These are phyloP conservation scores for Chaetothyriales sp. DNA, from an alignment of 2,329 filamentous ascomycete genomes.

Conservation along the genomic window DNA sequence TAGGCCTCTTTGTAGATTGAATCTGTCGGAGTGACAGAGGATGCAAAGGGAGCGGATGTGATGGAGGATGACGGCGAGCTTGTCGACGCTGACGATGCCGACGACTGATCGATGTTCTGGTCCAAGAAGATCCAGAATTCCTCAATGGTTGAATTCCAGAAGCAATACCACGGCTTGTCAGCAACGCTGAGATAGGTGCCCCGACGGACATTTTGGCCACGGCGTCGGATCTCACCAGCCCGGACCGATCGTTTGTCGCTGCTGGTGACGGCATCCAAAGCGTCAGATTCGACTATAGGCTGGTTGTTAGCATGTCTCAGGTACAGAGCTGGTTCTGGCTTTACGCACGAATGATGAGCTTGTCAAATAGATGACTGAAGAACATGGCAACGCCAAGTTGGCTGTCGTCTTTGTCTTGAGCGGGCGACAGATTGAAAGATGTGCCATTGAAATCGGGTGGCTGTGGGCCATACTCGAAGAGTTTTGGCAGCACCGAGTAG, in stretches of 20 bases:
- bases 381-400: constrained; percentile 49
- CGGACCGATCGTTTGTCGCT: constrained; percentile 21
- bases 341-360: constrained; percentile 40
- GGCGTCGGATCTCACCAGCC: neutral
- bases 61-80: neutral
- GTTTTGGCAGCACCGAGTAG: constrained; percentile 23
- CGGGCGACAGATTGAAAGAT: constrained; percentile 39
- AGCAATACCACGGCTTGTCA: constrained; percentile 55
- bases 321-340: neutral
- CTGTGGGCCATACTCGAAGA: constrained; percentile 49
- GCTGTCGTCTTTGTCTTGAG: constrained; percentile 43
- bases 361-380: constrained; percentile 50
- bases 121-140: constrained; percentile 55
- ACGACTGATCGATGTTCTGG: constrained; percentile 30
- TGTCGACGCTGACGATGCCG: constrained; percentile 3
- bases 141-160: constrained; percentile 54
- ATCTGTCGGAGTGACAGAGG: neutral
- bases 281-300: constrained; percentile 22
- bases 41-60: neutral
- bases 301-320: constrained; percentile 3
- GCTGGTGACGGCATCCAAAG: constrained; percentile 22
- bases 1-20: neutral
- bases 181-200: constrained; percentile 36
- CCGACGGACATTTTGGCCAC: constrained; percentile 5
- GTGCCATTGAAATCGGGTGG: constrained; percentile 35